phyloP scores from a whole-genome alignment of 2,329 filamentous ascomycete species.

The Aureobasidium subglaciale region DNA sequence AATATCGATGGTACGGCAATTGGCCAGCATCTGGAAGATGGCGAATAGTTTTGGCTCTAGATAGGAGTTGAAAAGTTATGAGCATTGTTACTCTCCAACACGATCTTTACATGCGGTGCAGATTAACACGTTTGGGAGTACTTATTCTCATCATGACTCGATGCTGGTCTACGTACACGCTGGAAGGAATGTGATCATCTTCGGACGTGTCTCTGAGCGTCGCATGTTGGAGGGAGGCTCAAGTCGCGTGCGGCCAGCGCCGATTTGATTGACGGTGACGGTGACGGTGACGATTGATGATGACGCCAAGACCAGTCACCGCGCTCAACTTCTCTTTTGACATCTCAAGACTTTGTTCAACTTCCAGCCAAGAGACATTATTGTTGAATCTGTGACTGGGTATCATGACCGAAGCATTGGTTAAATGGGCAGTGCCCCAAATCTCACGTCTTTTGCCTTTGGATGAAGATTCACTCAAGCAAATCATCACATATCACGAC shows the following conservation, averaged over 20 bases:
- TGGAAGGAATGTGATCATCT: no score
- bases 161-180: no score
- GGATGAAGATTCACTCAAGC: constrained; percentile 74
- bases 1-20: not conserved
- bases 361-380: not conserved
- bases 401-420: constrained; percentile 22
- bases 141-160: no score
- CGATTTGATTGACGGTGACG: not conserved
- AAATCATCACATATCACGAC: constrained; percentile 75
- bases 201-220: not conserved
- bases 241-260: not conserved
- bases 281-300: not conserved
- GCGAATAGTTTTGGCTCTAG: not conserved
- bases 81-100: not conserved
- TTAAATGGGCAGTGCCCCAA: constrained; percentile 57
- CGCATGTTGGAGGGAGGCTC: no score
- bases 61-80: not conserved
- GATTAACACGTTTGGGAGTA: no score
- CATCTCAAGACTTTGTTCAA: not conserved
- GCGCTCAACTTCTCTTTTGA: constrained; percentile 7
- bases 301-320: constrained; percentile 10
- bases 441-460: constrained; percentile 75
- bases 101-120: no score
- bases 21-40: not conserved
- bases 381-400: not conserved